Conservation (phyloP, 2,329 filamentous ascomycete species). For the Trichoderma sp. region DNA sequence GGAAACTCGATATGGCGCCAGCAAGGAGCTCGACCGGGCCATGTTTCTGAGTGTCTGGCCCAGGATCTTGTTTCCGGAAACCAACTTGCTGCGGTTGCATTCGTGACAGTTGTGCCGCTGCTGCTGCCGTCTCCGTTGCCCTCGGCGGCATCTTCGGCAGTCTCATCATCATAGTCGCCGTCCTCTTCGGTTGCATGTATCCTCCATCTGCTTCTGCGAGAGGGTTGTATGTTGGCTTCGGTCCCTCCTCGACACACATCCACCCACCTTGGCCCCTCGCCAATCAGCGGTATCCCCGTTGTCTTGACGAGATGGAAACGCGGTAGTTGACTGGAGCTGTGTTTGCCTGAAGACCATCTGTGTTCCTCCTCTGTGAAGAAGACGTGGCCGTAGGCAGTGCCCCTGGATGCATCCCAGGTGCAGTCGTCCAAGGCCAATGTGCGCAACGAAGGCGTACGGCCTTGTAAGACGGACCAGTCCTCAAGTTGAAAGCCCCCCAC, state of each 20-base stretch:
- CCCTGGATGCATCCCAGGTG: constrained; percentile 43
- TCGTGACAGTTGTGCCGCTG: neutral
- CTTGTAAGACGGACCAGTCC: constrained; percentile 58
- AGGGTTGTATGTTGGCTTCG: constrained; percentile 47
- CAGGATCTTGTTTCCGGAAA: neutral
- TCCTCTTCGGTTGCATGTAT: constrained; percentile 4
- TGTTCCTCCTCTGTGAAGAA: constrained; percentile 63
- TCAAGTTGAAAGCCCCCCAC: constrained; percentile 57
- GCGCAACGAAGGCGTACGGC: constrained; percentile 54
- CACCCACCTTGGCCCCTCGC: constrained; percentile 54
- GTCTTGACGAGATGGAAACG: constrained; percentile 51
- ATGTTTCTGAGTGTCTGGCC: constrained; percentile 22
- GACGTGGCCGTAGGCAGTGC: constrained; percentile 43
- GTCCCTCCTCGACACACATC: constrained; percentile 52
- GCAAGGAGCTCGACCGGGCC: constrained; percentile 45
- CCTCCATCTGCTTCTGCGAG: constrained; percentile 39
- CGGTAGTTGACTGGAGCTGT: constrained; percentile 47
- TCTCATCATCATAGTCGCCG: neutral
- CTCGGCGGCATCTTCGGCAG: neutral
- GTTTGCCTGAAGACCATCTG: constrained; percentile 52
- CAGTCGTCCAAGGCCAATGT: constrained; percentile 53
- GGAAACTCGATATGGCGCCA: constrained; percentile 61
- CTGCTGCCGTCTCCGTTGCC: too few species aligned
- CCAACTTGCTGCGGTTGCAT: neutral
- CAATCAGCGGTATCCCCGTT: constrained; percentile 58